Base-by-base conservation (phyloP, 495 filamentous ascomycete genomes). In the Aspergillus wentii region DNA sequence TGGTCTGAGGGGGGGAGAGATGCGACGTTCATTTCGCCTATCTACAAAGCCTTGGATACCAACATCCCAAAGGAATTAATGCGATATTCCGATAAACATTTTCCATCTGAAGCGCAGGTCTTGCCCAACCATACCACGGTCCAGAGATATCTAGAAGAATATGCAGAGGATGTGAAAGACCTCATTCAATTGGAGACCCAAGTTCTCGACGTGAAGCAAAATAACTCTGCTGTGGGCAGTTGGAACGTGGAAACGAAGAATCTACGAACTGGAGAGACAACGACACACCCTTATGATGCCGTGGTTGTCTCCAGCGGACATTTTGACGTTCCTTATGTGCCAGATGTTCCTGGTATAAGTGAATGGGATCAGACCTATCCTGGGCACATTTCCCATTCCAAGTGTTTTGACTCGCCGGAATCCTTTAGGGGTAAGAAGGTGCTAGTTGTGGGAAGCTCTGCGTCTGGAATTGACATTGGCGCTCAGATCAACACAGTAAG, bases 61-160 rank as follows among this genome's bases (percentile, higher is more conserved):
- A 97, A 97, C 54, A 87, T 95, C 25, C 88, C 90, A 1, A 78
- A 89, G 37, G 64, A 66, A 1, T 51, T 96, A 41, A 96, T 97
- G 91, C 54, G 68, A 4, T 94, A 78, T 55, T 82, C 86, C 8
- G 87, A 94, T 35, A 63, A 77, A 10, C 46, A 66, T 10, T 91
- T 91, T 39, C 73, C 78, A 0, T 22, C 61, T 5, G 72, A 81
- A 3, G 44, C 65, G 14, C 79, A 84, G 46, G 68, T 95, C 7
- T 92, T 94, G 47, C 90, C 91, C 0, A 65, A 65, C 9, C 78
- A 87, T 44, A 49, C 74, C 35, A 60, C 64, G 9, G 85, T 95
- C 10, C 74, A 79, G 38, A 51, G 74, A 25, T 97, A 97, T 55
- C 61, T 97, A 3, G 62, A 84, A 11, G 56, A 72, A 26, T 96